These are phyloP conservation scores for Irpex sp. DNA, from an alignment of 1,284 basidiomycete genomes.

Conservation along the genomic window DNA sequence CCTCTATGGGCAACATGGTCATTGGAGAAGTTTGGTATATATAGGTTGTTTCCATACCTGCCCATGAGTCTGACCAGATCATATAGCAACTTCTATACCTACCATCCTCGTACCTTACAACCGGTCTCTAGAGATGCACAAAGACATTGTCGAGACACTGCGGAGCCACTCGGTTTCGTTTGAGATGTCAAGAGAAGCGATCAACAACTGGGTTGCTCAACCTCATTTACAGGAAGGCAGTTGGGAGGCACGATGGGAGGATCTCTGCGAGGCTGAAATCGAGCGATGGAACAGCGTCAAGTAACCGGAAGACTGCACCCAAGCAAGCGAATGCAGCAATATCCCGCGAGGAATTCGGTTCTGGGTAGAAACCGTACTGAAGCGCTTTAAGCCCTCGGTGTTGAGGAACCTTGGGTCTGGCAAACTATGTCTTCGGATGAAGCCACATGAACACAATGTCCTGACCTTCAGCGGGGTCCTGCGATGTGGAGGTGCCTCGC, in stretches of 20 bases:
- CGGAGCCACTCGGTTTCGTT: slow-evolving; percentile 64
- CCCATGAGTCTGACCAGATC: not conserved
- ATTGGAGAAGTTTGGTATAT: slow-evolving; percentile 69
- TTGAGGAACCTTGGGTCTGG: too few species aligned
- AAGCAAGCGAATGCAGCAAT: not conserved
- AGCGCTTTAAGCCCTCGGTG: not conserved
- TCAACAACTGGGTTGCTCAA: slow-evolving; percentile 65
- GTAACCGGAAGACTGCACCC: slow-evolving; percentile 9
- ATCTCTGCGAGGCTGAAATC: slow-evolving; percentile 67
- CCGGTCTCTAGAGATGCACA: slow-evolving; percentile 58
- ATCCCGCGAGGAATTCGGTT: slow-evolving; percentile 1
- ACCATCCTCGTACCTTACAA: slow-evolving; percentile 62
- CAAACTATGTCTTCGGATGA: too few species aligned
- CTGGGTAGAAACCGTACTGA: slow-evolving; percentile 6
- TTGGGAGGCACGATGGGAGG: slow-evolving; percentile 73
- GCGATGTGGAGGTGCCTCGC: too few species aligned
- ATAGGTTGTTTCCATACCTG: not conserved
- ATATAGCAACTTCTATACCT: slow-evolving; percentile 52
- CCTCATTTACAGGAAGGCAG: slow-evolving; percentile 58
- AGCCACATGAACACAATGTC: too few species aligned
- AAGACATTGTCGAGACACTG: slow-evolving; percentile 51
- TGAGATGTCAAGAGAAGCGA: slow-evolving; percentile 56
- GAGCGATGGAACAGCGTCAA: slow-evolving; percentile 56
- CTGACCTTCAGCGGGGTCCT: too few species aligned
- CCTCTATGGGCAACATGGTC: slow-evolving; percentile 80